Evolutionary conservation across 164 flowering plant genomes (phyloP).

Genomic region (Cinnamomum chago): DNA sequence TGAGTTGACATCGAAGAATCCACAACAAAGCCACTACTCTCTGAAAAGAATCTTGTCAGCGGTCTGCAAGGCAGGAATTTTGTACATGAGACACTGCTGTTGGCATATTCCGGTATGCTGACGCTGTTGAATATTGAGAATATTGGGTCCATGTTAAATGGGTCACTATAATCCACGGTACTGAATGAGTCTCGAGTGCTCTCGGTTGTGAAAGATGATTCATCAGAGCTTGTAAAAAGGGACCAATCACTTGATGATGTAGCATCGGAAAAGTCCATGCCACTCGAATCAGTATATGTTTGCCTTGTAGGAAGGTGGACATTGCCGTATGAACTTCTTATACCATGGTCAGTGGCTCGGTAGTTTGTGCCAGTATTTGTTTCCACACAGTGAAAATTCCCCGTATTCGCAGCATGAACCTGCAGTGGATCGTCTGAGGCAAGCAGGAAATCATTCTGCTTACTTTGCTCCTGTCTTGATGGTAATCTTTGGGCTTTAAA

Average conservation of each 20-base stretch:
- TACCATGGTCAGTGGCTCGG: constrained; percentile 10
- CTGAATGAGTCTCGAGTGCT: constrained; percentile 82
- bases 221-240: constrained; percentile 81
- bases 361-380: constrained; percentile 3
- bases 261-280: constrained; percentile 58
- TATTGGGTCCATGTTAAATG: constrained; percentile 38
- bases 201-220: constrained; percentile 86
- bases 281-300: constrained; percentile 21
- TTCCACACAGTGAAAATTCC: constrained; percentile 17
- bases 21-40: constrained; percentile 37
- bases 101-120: constrained; percentile 35
- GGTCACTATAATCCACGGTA: constrained; percentile 52
- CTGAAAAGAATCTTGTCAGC: constrained; percentile 38
- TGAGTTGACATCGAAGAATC: constrained; percentile 32
- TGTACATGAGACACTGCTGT: constrained; percentile 42
- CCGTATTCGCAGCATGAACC: not conserved
- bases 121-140: constrained; percentile 45
- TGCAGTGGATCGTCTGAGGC: constrained; percentile 11
- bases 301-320: constrained; percentile 21
- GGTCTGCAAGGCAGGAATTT: constrained; percentile 34
- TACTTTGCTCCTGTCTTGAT: constrained; percentile 27
- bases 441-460: constrained; percentile 10
- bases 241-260: constrained; percentile 85
- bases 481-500: constrained; percentile 26
- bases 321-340: constrained; percentile 19